These are phyloP conservation scores for Lactifluus volemus DNA, from an alignment of 768 basidiomycete species.

Conservation along the genomic window DNA sequence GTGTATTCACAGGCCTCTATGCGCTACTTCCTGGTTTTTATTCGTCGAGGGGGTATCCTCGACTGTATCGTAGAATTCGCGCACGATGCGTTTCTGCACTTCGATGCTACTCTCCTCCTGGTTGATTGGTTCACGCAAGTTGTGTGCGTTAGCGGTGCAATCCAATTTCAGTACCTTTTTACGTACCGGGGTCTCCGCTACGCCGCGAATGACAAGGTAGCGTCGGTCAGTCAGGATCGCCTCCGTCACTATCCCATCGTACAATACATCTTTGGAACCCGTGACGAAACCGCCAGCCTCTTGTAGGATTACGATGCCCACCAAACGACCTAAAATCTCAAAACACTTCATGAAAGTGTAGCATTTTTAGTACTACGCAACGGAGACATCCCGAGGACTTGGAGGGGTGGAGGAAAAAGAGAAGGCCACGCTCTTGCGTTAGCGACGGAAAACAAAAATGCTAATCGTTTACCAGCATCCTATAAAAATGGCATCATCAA, in stretches of 20 bases:
- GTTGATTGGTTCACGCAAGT: no score
- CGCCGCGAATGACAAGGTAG: constrained; percentile 67
- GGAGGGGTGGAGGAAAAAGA: no score
- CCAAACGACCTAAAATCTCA: constrained; percentile 28
- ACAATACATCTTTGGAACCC: constrained; percentile 46
- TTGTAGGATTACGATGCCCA: constrained; percentile 83
- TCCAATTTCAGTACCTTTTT: background rate
- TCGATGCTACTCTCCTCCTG: constrained; percentile 55
- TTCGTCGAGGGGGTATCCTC: constrained; percentile 39
- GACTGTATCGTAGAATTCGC: constrained; percentile 80
- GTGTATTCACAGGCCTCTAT: background rate
- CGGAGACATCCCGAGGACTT: constrained; percentile 83
- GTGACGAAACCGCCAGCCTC: constrained; percentile 82
- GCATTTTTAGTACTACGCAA: constrained; percentile 24
- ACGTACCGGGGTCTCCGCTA: constrained; percentile 50
- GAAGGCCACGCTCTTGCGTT: no score
- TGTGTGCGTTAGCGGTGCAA: background rate
- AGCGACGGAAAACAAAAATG: no score
- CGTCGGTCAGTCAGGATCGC: constrained; percentile 71
- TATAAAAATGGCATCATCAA: constrained; percentile 28
- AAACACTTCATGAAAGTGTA: no score
- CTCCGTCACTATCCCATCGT: constrained; percentile 48
- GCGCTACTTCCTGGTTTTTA: constrained; percentile 18
- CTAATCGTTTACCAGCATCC: constrained; percentile 48
- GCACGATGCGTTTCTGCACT: constrained; percentile 71